Conservation (phyloP, 176 grass and related monocot species). For the Coix lacrymajobi region DNA sequence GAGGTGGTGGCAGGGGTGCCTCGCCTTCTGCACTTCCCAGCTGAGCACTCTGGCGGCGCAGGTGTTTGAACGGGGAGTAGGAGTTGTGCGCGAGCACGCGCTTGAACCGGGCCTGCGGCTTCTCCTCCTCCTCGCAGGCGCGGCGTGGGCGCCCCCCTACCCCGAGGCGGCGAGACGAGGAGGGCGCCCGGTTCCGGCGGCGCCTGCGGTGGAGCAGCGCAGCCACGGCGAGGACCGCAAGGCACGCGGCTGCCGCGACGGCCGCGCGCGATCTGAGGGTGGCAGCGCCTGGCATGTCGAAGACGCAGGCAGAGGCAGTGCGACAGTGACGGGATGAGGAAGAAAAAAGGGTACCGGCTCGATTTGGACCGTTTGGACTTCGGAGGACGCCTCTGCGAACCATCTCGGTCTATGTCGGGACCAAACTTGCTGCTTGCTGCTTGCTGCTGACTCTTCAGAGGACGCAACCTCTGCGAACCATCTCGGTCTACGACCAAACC, state of each 20-base stretch:
- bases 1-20: background rate
- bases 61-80: conserved; percentile 76
- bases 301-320: background rate
- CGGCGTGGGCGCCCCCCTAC: conserved; percentile 27
- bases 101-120: conserved; percentile 78
- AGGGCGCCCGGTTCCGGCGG: background rate
- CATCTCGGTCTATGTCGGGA: too few relatives aligned
- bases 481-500: too few relatives aligned
- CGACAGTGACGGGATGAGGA: background rate
- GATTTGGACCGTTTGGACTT: too few relatives aligned
- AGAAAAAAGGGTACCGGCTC: background rate
- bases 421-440: too few relatives aligned
- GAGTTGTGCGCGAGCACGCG: conserved; percentile 76
- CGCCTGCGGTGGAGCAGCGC: conserved; percentile 35
- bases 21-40: conserved; percentile 20
- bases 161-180: conserved; percentile 9
- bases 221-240: conserved; percentile 37
- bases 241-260: conserved; percentile 15
- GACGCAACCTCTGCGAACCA: too few relatives aligned
- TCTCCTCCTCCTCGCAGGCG: conserved; percentile 54
- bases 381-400: too few relatives aligned
- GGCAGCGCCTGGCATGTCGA: conserved; percentile 30
- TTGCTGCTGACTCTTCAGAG: too few relatives aligned
- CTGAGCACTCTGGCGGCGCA: conserved; percentile 31
- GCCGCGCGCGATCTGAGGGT: conserved; percentile 35